These are phyloP conservation scores for Penicillium dipodomyicola DNA, from an alignment of 495 filamentous ascomycete genomes.

Conservation along the genomic window DNA sequence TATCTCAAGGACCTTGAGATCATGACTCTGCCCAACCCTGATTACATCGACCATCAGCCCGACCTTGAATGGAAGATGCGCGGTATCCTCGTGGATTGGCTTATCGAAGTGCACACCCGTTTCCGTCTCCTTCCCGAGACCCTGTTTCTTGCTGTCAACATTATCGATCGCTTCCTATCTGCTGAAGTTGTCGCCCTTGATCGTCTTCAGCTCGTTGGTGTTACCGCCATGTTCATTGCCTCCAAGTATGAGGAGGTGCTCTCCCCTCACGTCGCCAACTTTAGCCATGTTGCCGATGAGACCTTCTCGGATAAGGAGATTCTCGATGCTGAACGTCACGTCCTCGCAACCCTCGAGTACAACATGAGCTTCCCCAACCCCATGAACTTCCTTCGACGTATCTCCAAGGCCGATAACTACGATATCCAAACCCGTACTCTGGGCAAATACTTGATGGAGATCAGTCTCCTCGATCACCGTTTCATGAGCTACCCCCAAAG, in stretches of 20 bases:
- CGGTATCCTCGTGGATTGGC: conserved; percentile 95
- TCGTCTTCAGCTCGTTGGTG: conserved; percentile 91
- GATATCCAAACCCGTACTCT: conserved; percentile 96
- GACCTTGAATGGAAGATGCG: conserved; percentile 98
- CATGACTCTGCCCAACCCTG: conserved; percentile 78
- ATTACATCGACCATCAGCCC: conserved; percentile 91
- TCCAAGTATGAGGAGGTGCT: conserved; percentile 98
- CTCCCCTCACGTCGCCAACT: conserved; percentile 94
- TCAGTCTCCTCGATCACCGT: conserved; percentile 88
- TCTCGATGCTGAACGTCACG: conserved; percentile 91
- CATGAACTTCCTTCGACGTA: conserved; percentile 98
- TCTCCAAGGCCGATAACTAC: conserved; percentile 98
- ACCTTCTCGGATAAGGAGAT: conserved; percentile 96
- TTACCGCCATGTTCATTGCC: conserved; percentile 98
- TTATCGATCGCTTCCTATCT: conserved; percentile 96
- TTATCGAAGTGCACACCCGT: conserved; percentile 95
- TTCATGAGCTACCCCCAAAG: conserved; percentile 86
- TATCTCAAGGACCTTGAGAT: conserved; percentile 87
- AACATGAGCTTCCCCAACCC: conserved; percentile 98
- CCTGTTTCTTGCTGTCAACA: conserved; percentile 93
- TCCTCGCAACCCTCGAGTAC: conserved; percentile 86
- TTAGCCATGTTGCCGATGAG: conserved; percentile 93
- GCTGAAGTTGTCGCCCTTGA: conserved; percentile 91
- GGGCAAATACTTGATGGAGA: conserved; percentile 98
- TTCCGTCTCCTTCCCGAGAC: conserved; percentile 98